Evolutionary conservation across 768 basidiomycete species (phyloP).

Genomic region (Rhodocollybia butyracea): DNA sequence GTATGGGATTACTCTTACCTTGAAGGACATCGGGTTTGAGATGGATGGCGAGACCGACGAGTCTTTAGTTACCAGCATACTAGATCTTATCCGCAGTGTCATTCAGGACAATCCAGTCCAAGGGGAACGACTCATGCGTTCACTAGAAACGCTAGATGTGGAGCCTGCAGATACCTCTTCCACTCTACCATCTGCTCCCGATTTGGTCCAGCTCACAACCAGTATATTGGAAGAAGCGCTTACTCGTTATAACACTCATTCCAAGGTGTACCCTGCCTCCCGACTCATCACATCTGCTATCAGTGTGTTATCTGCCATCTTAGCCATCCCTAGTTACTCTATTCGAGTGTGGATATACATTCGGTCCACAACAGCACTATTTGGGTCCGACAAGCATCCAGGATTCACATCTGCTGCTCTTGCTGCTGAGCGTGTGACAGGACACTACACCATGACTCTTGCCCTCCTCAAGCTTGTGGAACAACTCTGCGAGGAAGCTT

Average conservation of each 20-base stretch:
- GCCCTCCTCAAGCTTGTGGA: slow-evolving; percentile 75
- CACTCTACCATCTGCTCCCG: slow-evolving; percentile 39
- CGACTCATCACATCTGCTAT: slow-evolving; percentile 77
- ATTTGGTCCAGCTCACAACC: slow-evolving; percentile 76
- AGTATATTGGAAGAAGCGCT: slow-evolving; percentile 81
- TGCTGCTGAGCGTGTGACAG: slow-evolving; percentile 64
- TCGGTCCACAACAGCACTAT: slow-evolving; percentile 73
- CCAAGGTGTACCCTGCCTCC: slow-evolving; percentile 42
- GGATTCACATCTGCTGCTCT: slow-evolving; percentile 67
- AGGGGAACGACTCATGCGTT: slow-evolving; percentile 61
- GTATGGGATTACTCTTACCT: slow-evolving; percentile 40
- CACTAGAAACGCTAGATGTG: slow-evolving; percentile 67
- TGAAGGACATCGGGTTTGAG: slow-evolving; percentile 76
- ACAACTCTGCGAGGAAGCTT: slow-evolving; percentile 72
- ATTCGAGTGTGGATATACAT: slow-evolving; percentile 87
- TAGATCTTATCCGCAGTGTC: slow-evolving; percentile 78
- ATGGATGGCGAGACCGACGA: slow-evolving; percentile 60
- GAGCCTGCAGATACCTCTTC: neutral
- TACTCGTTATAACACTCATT: slow-evolving; percentile 43
- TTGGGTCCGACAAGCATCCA: slow-evolving; percentile 56
- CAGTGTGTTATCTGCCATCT: slow-evolving; percentile 74
- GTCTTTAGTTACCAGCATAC: slow-evolving; percentile 60
- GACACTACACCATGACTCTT: slow-evolving; percentile 80
- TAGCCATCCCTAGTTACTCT: slow-evolving; percentile 73
- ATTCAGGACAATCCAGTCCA: slow-evolving; percentile 68